Base-by-base conservation (phyloP, 495 filamentous ascomycete species). In the Glonium stellatum region DNA sequence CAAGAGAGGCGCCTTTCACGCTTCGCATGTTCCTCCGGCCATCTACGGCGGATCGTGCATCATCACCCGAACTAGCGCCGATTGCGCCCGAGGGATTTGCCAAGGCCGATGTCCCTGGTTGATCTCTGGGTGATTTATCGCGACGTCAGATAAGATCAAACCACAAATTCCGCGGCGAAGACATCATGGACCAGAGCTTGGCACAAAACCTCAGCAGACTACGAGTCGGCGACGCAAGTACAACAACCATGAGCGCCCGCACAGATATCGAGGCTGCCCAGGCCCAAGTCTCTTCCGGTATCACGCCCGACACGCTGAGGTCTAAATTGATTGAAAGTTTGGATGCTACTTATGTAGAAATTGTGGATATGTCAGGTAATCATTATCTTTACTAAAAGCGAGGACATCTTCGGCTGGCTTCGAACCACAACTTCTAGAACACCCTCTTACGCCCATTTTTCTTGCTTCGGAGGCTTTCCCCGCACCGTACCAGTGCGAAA, bases 361-460 rank as follows among this genome's bases (percentile, higher is more conserved):
- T 98, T 67, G 85, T 88, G 64, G 93, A 98, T 72, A 83, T 92
- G 75, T 96, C 90, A 48, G 93, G 93, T 96, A 84, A n/a, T 62
- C 39, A 44, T 44, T 44, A 44, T 44, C 18, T 44, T 44, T 31
- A 6, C 27, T 31, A 31, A 2, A 31, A 31, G 27, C 27, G 3
- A 31, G 27, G 27, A 31, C 2, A 6, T 31, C 27, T 31, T 31
- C 27, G 27, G 27, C 27, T 31, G 27, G 39, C 12, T 44, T 44
- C 39, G 18, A 18, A 11, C 39, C 12, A 18, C 12, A 15, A 44
- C 39, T 4, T 3, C 39, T 4, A 44, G 39, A 15, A 18, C 1
- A 13, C 4, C 8, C 8, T 44, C 18, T 13, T 11, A 11, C 18
- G 18, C 1, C 13, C 18, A 11, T 18, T 44, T 1, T 44, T 15